These are phyloP conservation scores for Tagetes erecta DNA, from an alignment of 129 eudicot genomes.

Conservation along the genomic window DNA sequence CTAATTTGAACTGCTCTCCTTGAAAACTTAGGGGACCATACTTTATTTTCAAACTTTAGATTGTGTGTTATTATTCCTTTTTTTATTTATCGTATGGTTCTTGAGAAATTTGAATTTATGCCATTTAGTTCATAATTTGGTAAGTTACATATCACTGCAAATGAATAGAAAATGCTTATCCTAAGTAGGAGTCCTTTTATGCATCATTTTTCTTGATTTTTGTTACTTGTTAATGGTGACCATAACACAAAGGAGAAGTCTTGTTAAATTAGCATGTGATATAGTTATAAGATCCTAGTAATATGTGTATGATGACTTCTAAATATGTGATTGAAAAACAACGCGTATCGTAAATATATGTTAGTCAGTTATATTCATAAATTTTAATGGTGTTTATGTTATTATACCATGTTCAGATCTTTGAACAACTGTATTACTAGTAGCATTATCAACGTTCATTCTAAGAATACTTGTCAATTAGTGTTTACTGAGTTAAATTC, in stretches of 20 bases:
- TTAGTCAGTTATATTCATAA: neutral
- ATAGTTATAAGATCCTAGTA: neutral
- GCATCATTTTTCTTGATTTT: neutral
- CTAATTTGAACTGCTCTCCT: conserved; percentile 15
- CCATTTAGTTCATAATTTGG: too few species aligned
- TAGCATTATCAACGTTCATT: neutral
- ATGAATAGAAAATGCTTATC: neutral
- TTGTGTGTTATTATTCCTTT: neutral
- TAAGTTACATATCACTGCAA: neutral
- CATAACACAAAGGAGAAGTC: neutral
- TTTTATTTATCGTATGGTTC: neutral
- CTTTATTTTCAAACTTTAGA: conserved; percentile 10
- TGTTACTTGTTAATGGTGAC: neutral
- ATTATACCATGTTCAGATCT: neutral
- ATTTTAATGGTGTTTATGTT: neutral
- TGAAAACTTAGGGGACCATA: conserved; percentile 25
- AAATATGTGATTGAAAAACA: neutral
- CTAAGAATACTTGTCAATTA: neutral
- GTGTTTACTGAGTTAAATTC: conserved; percentile 7
- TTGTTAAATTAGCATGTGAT: neutral
- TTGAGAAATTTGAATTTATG: neutral
- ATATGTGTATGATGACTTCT: conserved; percentile 1
- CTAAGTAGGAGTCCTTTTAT: neutral
- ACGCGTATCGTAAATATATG: neutral
- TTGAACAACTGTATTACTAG: neutral